Conservation (phyloP, 2,329 filamentous ascomycete species). For the Alternaria novae-zelandiae region DNA sequence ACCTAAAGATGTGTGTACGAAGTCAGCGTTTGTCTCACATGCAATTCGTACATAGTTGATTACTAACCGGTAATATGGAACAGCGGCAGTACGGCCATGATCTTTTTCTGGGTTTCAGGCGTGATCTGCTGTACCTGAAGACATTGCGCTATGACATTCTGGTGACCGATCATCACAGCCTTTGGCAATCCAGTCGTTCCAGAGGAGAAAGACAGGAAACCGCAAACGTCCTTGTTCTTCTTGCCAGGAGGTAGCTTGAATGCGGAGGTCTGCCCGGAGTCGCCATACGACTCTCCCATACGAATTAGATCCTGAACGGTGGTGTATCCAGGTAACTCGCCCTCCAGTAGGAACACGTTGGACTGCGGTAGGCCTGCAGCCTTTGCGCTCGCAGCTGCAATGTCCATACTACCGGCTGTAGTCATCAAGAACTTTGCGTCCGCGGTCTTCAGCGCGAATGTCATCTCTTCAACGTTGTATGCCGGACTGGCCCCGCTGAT, state of each 20-base stretch:
- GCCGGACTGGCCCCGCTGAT: slow-evolving; percentile 69
- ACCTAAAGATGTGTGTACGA: too few species aligned
- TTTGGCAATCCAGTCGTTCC: slow-evolving; percentile 50
- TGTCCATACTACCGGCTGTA: slow-evolving; percentile 60
- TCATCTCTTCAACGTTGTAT: slow-evolving; percentile 73
- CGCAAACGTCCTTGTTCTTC: slow-evolving; percentile 63
- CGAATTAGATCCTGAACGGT: slow-evolving; percentile 56
- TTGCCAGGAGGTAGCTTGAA: slow-evolving; percentile 60
- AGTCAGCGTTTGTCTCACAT: background rate
- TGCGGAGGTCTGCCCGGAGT: slow-evolving; percentile 53
- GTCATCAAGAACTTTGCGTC: slow-evolving; percentile 66
- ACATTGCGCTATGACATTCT: slow-evolving; percentile 60
- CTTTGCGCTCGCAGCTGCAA: slow-evolving; percentile 61
- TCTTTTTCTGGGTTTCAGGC: slow-evolving; percentile 50
- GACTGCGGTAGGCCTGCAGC: slow-evolving; percentile 61
- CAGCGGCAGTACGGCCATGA: slow-evolving; percentile 43
- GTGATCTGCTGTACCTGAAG: slow-evolving; percentile 59
- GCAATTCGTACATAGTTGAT: too few species aligned
- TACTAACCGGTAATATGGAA: slow-evolving; percentile 49
- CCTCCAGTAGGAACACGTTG: slow-evolving; percentile 64
- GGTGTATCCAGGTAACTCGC: slow-evolving; percentile 57
- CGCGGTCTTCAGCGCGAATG: slow-evolving; percentile 65
- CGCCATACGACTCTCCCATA: slow-evolving; percentile 51
- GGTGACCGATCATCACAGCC: slow-evolving; percentile 45
- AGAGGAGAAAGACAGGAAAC: slow-evolving; percentile 52